Evolutionary conservation across 2,329 filamentous ascomycete species (phyloP).

Genomic region (Ceratocystis harringtonii): DNA sequence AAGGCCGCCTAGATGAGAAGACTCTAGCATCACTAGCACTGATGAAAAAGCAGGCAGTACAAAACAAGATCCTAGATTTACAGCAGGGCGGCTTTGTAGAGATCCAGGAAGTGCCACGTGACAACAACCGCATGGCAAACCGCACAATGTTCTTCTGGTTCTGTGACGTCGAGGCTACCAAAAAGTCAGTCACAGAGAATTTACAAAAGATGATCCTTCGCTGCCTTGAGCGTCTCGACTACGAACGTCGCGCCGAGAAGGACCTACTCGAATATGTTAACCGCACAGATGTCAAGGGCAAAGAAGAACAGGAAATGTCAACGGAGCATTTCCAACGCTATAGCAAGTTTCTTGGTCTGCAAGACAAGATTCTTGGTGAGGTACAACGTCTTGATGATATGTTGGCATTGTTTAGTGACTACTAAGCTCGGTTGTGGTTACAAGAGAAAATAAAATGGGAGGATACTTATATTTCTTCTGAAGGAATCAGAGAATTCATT

Average conservation of each 20-base stretch:
- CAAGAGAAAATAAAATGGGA: neutral
- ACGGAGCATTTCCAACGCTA: slow-evolving; percentile 55
- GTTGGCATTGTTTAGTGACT: slow-evolving; percentile 70
- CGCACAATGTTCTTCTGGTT: slow-evolving; percentile 86
- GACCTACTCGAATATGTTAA: slow-evolving; percentile 68
- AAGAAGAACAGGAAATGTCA: slow-evolving; percentile 66
- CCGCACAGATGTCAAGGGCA: slow-evolving; percentile 70
- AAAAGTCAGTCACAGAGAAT: slow-evolving; percentile 57
- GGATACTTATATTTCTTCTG: neutral
- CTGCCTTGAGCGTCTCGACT: slow-evolving; percentile 62
- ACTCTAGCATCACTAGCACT: slow-evolving; percentile 66
- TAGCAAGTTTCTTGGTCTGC: slow-evolving; percentile 43
- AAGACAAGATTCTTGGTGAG: slow-evolving; percentile 63
- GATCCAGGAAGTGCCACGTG: slow-evolving; percentile 84
- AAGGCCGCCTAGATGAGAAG: slow-evolving; percentile 92
- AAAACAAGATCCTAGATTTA: slow-evolving; percentile 70
- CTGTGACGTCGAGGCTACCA: slow-evolving; percentile 62
- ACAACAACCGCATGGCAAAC: slow-evolving; percentile 64
- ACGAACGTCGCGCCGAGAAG: slow-evolving; percentile 57
- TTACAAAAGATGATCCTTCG: slow-evolving; percentile 83
- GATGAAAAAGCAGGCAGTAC: slow-evolving; percentile 72
- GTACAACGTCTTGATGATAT: slow-evolving; percentile 70
- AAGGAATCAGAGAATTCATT: no score
- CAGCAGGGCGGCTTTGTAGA: slow-evolving; percentile 77
- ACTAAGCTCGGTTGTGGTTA: slow-evolving; percentile 28